Evolutionary conservation across 176 grass and related monocot genomes (phyloP), one percentile per base, ranked within the genome.

Genomic region (Rhynchospora breviuscula): DNA sequence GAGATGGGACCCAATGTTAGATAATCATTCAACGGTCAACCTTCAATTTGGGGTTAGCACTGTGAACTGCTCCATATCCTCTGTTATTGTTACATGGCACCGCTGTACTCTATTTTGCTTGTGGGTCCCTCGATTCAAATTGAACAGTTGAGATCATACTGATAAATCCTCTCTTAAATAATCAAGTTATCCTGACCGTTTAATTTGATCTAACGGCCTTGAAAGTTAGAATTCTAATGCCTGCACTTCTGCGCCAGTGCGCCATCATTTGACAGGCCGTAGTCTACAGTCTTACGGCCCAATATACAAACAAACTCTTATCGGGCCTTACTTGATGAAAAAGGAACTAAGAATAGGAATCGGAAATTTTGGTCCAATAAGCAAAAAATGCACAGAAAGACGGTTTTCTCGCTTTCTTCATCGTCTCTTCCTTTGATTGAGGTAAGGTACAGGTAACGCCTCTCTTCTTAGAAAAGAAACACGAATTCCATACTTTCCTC

Each of bases 341-440:
- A n/a, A 0, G 14, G 7, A 63, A 40, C 43, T 15, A 8, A 52
- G 5, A 53, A 4, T 1, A 22, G 52, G 51, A 75, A 47, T 21
- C 71, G 10, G 2, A 6, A 6, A 13, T 5, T 82, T 63, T 46
- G 57, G 67, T 25, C 44, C 17, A 75, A 31, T 7, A 59, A 31
- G 17, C 15, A 43, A 54, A 67, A 65, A 9, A 11, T 3, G 2
- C 2, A 21, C 10, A 5, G 13, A 63, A 17, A 49, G 57, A 68
- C 0, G 45, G 78, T 12, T 35, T 26, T 88, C 48, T 10, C 6
- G 33, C 0, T 0, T 0, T 2, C 0, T 7, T 51, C 31, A 19
- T 61, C 81, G 63, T 71, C 31, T 84, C 44, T 49, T 40, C 35
- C 68, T 51, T 88, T n/a, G 62, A 85, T 83, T 26, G 58, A 72